These are phyloP conservation scores for Avicennia marina DNA, from an alignment of 257 asterid species.

Conservation along the genomic window DNA sequence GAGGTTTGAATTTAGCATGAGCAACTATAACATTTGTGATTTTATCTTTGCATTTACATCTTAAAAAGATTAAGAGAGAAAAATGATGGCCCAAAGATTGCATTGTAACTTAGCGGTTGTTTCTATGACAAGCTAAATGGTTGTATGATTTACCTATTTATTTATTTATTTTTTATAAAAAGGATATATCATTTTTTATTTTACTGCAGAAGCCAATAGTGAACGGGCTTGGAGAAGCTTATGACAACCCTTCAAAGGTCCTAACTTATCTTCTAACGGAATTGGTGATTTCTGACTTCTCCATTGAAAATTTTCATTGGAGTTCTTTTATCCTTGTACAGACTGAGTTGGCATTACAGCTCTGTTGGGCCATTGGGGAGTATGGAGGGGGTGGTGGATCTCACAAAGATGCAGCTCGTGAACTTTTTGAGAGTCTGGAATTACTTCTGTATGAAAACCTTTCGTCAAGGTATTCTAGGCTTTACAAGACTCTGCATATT, in stretches of 20 bases:
- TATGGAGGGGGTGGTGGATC: conserved; percentile 91
- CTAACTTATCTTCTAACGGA: not conserved
- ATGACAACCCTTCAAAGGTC: conserved; percentile 75
- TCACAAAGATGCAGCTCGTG: conserved; percentile 87
- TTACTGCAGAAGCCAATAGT: conserved; percentile 74
- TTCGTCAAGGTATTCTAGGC: conserved; percentile 57
- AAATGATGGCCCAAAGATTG: not conserved
- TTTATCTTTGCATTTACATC: not conserved
- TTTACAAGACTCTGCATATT: conserved; percentile 8
- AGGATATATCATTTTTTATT: conserved; percentile 5
- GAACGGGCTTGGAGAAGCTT: conserved; percentile 88
- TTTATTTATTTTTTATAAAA: conserved; percentile 8
- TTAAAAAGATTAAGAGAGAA: not conserved
- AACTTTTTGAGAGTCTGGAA: conserved; percentile 93
- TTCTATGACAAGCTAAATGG: conserved; percentile 7
- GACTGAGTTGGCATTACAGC: conserved; percentile 87
- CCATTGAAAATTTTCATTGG: not conserved
- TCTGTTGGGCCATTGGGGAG: conserved; percentile 98
- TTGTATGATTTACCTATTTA: not conserved
- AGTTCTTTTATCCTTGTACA: conserved; percentile 30
- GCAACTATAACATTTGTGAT: not conserved
- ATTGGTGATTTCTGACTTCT: conserved; percentile 3
- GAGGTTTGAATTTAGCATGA: not conserved
- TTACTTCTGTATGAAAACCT: conserved; percentile 83
- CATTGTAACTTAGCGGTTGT: not conserved